Evolutionary conservation across 176 grass and related monocot genomes (phyloP), one percentile per base, ranked within the genome.

Genomic region (Thalia dealbata): DNA sequence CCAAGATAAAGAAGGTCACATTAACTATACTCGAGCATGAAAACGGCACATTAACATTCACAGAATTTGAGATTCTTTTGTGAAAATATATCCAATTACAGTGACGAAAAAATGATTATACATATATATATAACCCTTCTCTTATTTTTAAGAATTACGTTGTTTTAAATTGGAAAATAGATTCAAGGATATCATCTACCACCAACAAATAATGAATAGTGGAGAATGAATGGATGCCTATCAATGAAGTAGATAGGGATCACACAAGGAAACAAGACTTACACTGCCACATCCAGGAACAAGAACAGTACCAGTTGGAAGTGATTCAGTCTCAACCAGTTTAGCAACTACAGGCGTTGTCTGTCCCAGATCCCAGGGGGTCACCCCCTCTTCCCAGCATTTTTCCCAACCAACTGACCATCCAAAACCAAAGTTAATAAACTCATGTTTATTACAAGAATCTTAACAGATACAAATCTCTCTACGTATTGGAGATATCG

Each of bases 221-320:
- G 25, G 50, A 11, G 23, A 51, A 23, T 3, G 3, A 54, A 35
- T 42, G 38, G 48, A 75, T 16, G 10, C 61, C 16, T n/a, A 45
- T 42, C 30, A 4, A 19, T 15, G 19, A 60, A 43, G 1, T 52
- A 16, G 54, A 29, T 21, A 30, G 30, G 19, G 64, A 75, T 59
- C 70, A 48, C 52, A 18, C 5, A 26, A 32, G 52, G 79, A 50
- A 45, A 58, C 42, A 75, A 63, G 73, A 1, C 78, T 81, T 82
- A 86, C 87, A 80, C 66, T 91, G 62, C 95, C 90, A 38, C 95
- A 97, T 83, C 90, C 87, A 16, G 90, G 95, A 68, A 93, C 90
- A 74, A 97, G 82, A 72, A 81, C 87, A 71, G 83, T 89, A 29
- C 95, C 95, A 62, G 76, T 97, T 6, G 87, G 90, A 13, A 97